Base-by-base conservation (phyloP, 495 filamentous ascomycete species). In the Penicillium coffeae region DNA sequence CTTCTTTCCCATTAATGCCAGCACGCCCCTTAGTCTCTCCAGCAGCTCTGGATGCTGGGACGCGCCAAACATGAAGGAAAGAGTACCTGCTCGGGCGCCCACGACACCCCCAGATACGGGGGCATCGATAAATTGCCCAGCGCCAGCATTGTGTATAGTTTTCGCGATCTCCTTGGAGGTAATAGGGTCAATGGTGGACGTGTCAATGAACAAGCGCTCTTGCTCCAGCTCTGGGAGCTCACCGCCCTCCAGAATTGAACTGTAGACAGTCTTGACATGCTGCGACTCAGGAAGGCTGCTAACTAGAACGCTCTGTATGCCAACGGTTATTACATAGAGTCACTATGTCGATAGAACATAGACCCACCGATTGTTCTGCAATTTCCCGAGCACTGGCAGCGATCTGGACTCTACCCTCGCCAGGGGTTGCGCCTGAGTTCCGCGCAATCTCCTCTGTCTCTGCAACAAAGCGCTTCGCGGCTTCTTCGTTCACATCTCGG, bases 41-140 rank as follows among this genome's bases (percentile, higher is more conserved):
- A 95, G 66, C 0, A 88, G 58, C 3, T 78, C 52, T n/a, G 59
- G 51, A 14, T 62, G 55, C 12, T 63, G 68, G 1, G 84, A 76
- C 1, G 84, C 75, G 19, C 91, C 91, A 51, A 96, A 76, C 90
- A 96, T 95, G 69, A 92, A 92, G 0, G 86, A 87, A 38, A 92
- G 62, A 0, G 86, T 85, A 9, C 85, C 88, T 18, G 86, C 85
- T 3, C 77, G 73, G 22, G 88, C 88, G 8, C 87, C 88, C n/a
- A 91, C 86, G 0, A 90, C 86, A 12, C 88, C 88, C n/a, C 88
- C 88, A 0, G 88, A 92, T 71, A 92, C 87, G 5, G 88, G 88
- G 19, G 88, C 88, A 55, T 92, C 88, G 27, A 90, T 81, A 44
- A 92, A 92, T 13, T 71, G 68, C 20, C 80, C 78, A 42, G 75